Conservation (phyloP, 75 land plant genomes). For the Ceratopteris richardii region DNA sequence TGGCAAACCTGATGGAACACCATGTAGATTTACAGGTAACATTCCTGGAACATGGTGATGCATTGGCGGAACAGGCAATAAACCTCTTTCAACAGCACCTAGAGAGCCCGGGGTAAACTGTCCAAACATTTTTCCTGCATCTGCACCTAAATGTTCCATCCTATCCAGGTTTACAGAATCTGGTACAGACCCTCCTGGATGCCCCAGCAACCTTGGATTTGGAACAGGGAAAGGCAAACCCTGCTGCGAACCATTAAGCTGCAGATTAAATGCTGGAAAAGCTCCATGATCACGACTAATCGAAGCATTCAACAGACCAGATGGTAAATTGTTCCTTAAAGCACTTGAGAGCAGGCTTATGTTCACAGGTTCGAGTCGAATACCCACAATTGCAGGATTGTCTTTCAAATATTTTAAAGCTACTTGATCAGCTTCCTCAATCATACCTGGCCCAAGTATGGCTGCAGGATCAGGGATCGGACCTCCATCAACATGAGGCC, state of each 20-base stretch:
- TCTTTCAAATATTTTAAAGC: slow-evolving; percentile 2
- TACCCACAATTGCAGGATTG: neutral
- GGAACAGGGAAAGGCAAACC: neutral
- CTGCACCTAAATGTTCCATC: neutral
- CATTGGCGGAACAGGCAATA: neutral
- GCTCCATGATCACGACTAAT: neutral
- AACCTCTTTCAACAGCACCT: neutral
- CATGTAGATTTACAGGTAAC: neutral
- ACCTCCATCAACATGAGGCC: neutral
- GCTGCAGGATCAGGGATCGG: neutral
- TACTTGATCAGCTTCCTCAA: slow-evolving; percentile 2
- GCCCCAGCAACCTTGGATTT: neutral
- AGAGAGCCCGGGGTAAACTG: neutral
- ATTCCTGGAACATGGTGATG: slow-evolving; percentile 2
- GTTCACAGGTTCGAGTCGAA: slow-evolving; percentile 1
- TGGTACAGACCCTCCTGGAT: neutral
- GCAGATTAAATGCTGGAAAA: neutral
- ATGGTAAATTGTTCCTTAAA: neutral
- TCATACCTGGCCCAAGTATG: neutral
- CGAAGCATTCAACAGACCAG: neutral
- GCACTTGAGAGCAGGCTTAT: neutral
- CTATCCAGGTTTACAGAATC: neutral
- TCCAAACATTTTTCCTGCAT: neutral
- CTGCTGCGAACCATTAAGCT: neutral
- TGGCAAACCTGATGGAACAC: neutral